Evolutionary conservation across 352 stramenopile genomes (phyloP), one percentile per base, ranked within the genome.

Genomic region (Salisapilia sapeloensis): DNA sequence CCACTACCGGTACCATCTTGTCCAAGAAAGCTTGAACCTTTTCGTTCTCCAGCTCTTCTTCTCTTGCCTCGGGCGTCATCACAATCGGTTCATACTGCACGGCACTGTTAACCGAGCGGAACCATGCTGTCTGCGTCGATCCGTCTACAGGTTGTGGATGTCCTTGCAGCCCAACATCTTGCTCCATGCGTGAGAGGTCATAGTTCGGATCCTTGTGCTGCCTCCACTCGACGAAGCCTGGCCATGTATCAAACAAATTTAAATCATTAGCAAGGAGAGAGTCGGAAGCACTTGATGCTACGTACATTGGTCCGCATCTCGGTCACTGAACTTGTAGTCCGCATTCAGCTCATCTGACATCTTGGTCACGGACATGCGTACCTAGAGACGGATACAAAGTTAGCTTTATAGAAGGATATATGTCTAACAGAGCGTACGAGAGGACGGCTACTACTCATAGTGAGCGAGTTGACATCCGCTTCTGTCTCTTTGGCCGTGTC

Each of bases 171-270:
- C 69, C 72, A 8, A 85, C 50, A 43, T 89, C 69, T 41, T 84
- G 67, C 41, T 84, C 72, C 38, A 81, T 35, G 1, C 72, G 49
- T 27, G 62, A 76, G 20, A 89, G 57, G 29, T 89, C 72, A 25
- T 82, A 82, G 35, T 82, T 85, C 0, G 67, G 72, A 9, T 89
- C 72, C 21, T 85, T 85, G 42, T 89, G 72, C 42, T 83, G 69
- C 22, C 67, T 45, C 59, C 66, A 89, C 46, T 89, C 72, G n/a
- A 84, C 65, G 54, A 87, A 87, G 33, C 69, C 69, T 69, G 14
- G 19, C 25, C 15, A 24, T 2, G 14, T 9, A 20, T 37, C n/a
- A n/a, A n/a, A n/a, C 15, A 34, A 33, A 43, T 19, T 28, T 18
- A 6, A 4, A 21, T 34, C 19, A 28, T 17, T 11, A 13, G 3